Conservation (phyloP, 2,329 filamentous ascomycete genomes). For the Microdochium nivale region DNA sequence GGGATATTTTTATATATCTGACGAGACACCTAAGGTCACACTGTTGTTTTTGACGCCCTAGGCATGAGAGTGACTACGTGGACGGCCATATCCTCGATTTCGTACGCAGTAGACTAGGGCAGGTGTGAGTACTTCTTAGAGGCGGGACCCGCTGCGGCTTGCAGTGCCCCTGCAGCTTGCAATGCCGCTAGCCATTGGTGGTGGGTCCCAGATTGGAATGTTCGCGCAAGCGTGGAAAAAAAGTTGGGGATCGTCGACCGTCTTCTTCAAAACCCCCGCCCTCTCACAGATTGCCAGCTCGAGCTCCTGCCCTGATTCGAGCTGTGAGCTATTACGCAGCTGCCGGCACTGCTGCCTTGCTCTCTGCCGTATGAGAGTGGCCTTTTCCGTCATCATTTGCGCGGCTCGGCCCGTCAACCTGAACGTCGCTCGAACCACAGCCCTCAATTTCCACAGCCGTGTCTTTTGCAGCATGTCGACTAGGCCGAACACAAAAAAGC, state of each 20-base stretch:
- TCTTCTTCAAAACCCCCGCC: no score
- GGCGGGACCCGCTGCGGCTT: not conserved
- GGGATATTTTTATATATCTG: no score
- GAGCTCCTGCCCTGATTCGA: not conserved
- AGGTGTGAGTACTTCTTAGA: no score
- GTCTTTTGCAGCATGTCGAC: slow-evolving; percentile 17
- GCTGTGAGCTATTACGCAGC: not conserved
- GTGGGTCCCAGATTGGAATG: no score
- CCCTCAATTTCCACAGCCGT: slow-evolving; percentile 5
- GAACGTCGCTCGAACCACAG: slow-evolving; percentile 8
- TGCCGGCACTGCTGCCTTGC: not conserved
- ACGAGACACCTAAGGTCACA: no score
- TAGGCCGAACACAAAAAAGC: slow-evolving; percentile 6
- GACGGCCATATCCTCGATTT: no score
- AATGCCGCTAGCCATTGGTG: no score
- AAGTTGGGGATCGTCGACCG: not conserved
- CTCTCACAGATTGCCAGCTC: not conserved
- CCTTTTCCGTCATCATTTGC: not conserved
- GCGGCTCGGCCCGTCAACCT: not conserved
- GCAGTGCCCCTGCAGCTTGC: no score
- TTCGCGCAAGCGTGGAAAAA: not conserved
- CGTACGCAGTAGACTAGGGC: no score
- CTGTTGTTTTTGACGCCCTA: no score
- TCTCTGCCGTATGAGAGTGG: not conserved
- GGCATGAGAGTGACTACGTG: no score